Evolutionary conservation across 805 yeast genomes (phyloP), one percentile per base, ranked within the genome.

Genomic region (Yamadazyma nakazawae): DNA sequence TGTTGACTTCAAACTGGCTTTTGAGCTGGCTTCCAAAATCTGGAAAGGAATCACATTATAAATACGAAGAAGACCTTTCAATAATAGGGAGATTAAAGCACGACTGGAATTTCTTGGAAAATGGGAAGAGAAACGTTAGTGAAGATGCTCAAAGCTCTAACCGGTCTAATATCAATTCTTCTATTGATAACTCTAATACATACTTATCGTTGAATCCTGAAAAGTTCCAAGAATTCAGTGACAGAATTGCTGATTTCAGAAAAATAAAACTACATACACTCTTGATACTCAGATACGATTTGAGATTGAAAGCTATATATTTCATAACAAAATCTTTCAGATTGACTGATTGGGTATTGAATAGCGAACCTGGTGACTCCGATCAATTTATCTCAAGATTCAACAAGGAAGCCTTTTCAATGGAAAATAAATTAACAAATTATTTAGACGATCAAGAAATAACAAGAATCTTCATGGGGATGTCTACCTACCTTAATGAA

Each of bases 21-120:
- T 61, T 79, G 35, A 55, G 68, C 14, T 83, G 90, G 86, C 68
- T 87, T 37, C 84, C 87, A 0, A 58, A 58, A 5, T 63, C 82
- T 57, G 70, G 78, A 45, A 76, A 78, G 43, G 71, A 69, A 8
- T 62, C 72, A 1, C 67, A 64, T 39, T 63, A 59, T 44, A 53
- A 55, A 21, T 51, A 55, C 19, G 46, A 58, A 30, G 53, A 56
- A 26, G 62, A 53, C 36, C 46, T 62, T 4, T 52, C 64, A 7
- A 50, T 55, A 9, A 57, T 69, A 19, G 75, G 67, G 40, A 60
- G 57, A 45, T 54, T 72, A 41, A 67, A 68, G 38, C 62, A 66
- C 42, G 72, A 69, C 46, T 72, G 74, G 71, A 58, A 67, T 12
- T 70, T 72, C 52, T 57, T 71, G 48, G 75, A 72, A 40, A 70